phyloP scores from a whole-genome alignment of 2,329 filamentous ascomycete species.

The Arthrinium phaeospermum region DNA sequence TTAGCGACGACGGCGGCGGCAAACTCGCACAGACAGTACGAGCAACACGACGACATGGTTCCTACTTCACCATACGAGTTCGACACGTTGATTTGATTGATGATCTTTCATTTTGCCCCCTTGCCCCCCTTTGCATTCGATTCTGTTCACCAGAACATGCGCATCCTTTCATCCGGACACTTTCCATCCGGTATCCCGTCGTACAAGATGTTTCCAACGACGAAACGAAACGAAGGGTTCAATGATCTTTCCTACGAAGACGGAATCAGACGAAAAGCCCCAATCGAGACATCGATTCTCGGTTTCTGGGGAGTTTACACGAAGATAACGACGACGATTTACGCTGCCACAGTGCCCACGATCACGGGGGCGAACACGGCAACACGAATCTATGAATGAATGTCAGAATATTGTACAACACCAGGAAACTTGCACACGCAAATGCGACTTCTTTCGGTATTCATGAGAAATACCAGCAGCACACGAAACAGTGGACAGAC shows the following conservation, averaged over 20 bases:
- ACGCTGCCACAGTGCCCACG: not conserved
- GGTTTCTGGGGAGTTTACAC: not conserved
- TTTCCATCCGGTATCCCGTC: not conserved
- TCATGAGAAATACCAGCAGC: not conserved
- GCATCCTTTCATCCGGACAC: not conserved
- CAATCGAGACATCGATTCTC: not conserved
- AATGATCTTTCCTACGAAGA: not conserved
- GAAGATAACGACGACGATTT: not conserved
- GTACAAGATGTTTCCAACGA: not conserved
- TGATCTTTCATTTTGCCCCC: not conserved
- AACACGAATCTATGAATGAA: not conserved
- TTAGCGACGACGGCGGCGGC: not conserved
- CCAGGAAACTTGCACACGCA: not conserved
- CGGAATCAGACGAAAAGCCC: too few species aligned
- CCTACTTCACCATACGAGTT: not conserved
- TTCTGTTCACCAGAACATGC: not conserved
- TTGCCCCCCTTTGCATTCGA: not conserved
- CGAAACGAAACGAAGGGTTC: not conserved
- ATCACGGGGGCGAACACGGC: not conserved
- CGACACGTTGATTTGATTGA: not conserved
- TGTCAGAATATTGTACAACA: not conserved
- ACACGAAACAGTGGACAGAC: not conserved
- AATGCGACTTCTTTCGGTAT: not conserved
- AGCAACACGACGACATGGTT: not conserved
- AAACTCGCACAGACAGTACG: not conserved